These are phyloP conservation scores for Cystofilobasidium ferigula DNA, from an alignment of 768 basidiomycete species.

Conservation along the genomic window DNA sequence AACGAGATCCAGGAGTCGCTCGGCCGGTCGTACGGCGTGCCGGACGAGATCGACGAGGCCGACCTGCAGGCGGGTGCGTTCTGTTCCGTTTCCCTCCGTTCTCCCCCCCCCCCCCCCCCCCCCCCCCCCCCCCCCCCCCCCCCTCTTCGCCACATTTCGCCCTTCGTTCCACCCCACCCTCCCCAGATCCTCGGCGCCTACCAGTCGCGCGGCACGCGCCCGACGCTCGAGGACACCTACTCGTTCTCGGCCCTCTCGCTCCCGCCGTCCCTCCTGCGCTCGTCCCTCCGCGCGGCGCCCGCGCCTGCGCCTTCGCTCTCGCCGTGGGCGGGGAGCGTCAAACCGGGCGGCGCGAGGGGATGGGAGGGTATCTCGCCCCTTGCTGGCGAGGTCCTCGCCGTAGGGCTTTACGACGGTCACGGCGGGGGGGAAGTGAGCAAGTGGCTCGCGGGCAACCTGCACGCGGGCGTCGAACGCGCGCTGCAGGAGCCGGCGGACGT, in stretches of 20 bases:
- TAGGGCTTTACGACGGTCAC: conserved; percentile 23
- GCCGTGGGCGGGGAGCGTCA: conserved; percentile 5
- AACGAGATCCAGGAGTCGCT: conserved; percentile 96
- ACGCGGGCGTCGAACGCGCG: too few relatives aligned
- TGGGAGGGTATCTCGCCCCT: conserved; percentile 3
- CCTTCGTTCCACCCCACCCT: too few relatives aligned
- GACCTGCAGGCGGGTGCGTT: conserved; percentile 85
- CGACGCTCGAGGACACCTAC: conserved; percentile 16
- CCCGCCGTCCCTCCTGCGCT: conserved; percentile 7
- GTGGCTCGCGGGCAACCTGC: conserved; percentile 9
- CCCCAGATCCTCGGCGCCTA: conserved; percentile 13
- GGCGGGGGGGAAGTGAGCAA: conserved; percentile 9
- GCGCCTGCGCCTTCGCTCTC: background rate
- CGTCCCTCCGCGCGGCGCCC: background rate
- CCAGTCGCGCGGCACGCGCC: conserved; percentile 13
- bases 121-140: too few relatives aligned
- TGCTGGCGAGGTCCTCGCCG: conserved; percentile 12
- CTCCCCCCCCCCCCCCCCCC: background rate
- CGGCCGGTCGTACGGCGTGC: conserved; percentile 85
- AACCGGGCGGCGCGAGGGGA: conserved; percentile 4
- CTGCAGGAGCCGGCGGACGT: too few relatives aligned
- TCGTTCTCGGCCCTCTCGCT: conserved; percentile 1
- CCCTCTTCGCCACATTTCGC: too few relatives aligned
- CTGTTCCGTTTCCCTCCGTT: background rate
- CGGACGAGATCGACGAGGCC: conserved; percentile 94